Conservation (phyloP, 306 rosid species). For the Cicer judaicum region DNA sequence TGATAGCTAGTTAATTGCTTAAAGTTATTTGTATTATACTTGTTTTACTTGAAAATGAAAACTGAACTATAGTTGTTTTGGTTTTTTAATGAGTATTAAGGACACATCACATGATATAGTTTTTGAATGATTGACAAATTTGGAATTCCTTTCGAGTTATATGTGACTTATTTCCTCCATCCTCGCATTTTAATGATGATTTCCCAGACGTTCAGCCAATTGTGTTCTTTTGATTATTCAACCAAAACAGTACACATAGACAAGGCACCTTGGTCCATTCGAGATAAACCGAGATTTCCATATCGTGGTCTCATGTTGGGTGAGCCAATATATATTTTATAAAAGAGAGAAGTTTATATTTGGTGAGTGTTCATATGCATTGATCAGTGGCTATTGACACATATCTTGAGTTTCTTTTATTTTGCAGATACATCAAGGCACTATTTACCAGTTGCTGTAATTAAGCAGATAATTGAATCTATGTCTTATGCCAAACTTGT, state of each 20-base stretch:
- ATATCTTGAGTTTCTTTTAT: constrained; percentile 35
- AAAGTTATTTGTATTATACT: constrained; percentile 9
- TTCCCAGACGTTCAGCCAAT: constrained; percentile 92
- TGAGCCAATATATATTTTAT: constrained; percentile 48
- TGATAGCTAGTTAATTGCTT: constrained; percentile 18
- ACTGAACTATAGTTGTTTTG: constrained; percentile 20
- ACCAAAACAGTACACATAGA: constrained; percentile 69
- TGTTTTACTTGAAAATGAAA: constrained; percentile 17
- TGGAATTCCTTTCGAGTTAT: constrained; percentile 24
- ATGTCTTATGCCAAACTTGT: constrained; percentile 97
- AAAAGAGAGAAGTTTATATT: constrained; percentile 25
- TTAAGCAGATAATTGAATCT: constrained; percentile 86
- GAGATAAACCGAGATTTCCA: constrained; percentile 82
- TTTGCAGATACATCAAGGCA: constrained; percentile 96
- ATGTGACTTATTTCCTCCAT: constrained; percentile 28
- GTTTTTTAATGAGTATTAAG: constrained; percentile 27
- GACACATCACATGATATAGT: not conserved
- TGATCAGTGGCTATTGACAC: constrained; percentile 44
- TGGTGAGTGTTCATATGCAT: constrained; percentile 27
- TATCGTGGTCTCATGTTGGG: constrained; percentile 92
- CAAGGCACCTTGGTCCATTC: constrained; percentile 87
- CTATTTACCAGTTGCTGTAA: constrained; percentile 77
- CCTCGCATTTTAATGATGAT: constrained; percentile 38
- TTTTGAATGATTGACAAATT: constrained; percentile 22
- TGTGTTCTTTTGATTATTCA: constrained; percentile 79